Evolutionary conservation across 306 rosid species (phyloP).

Genomic region (Bauhinia variegata): DNA sequence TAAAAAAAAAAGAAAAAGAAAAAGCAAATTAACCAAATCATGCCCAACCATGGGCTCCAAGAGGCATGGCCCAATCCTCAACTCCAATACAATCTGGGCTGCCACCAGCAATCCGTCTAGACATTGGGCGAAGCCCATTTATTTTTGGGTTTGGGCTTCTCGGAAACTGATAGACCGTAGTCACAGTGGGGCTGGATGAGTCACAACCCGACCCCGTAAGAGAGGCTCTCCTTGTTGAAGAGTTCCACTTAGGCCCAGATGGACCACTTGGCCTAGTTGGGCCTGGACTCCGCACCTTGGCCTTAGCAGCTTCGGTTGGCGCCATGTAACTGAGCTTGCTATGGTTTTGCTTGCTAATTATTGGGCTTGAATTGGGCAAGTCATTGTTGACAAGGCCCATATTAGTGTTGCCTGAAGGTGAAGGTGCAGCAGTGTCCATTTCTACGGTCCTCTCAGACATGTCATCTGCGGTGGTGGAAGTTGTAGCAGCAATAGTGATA

Average conservation of each 20-base stretch:
- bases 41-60: slow-evolving; percentile 62
- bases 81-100: slow-evolving; percentile 44
- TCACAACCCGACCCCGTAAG: slow-evolving; percentile 50
- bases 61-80: slow-evolving; percentile 71
- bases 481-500: slow-evolving; percentile 48
- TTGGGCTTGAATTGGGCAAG: slow-evolving; percentile 37
- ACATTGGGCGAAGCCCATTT: slow-evolving; percentile 45
- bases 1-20: slow-evolving; percentile 7
- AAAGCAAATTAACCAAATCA: slow-evolving; percentile 39
- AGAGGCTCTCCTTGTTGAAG: slow-evolving; percentile 43
- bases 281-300: slow-evolving; percentile 66
- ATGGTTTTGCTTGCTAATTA: slow-evolving; percentile 32
- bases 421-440: slow-evolving; percentile 55
- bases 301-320: slow-evolving; percentile 86
- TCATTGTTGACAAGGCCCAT: slow-evolving; percentile 42
- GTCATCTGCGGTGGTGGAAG: slow-evolving; percentile 48
- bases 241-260: slow-evolving; percentile 63
- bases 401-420: slow-evolving; percentile 26
- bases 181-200: slow-evolving; percentile 48
- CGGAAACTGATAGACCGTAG: slow-evolving; percentile 34
- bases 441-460: slow-evolving; percentile 82
- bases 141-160: slow-evolving; percentile 71
- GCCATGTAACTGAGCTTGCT: slow-evolving; percentile 85
- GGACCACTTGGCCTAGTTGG: slow-evolving; percentile 46
- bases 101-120: slow-evolving; percentile 44